A percentile compares a stretch with the other conserved stretches of the same genome.
Evolutionary conservation across 345 rosid species (phyloP).

Genomic region (Rhodomyrtus tomentosa): DNA sequence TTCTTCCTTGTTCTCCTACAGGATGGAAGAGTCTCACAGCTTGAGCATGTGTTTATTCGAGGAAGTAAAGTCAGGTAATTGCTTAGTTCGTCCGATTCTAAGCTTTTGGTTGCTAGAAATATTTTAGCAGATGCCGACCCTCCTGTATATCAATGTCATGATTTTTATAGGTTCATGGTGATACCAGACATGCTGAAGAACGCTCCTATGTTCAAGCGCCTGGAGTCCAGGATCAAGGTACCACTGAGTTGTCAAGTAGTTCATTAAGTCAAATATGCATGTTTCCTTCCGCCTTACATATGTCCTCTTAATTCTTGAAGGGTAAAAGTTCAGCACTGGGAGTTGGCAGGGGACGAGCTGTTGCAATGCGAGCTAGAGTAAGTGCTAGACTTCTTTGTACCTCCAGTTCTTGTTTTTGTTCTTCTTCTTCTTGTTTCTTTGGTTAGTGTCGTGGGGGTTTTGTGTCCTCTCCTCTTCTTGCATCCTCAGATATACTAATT

Average conservation of each 20-base stretch:
- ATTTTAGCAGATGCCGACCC: background rate
- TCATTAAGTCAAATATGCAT: background rate
- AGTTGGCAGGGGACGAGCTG: conserved; percentile 90
- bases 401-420: background rate
- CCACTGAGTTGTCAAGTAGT: background rate
- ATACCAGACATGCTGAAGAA: conserved; percentile 98
- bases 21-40: conserved; percentile 97
- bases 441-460: background rate
- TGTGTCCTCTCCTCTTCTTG: background rate
- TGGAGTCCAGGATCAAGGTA: conserved; percentile 83
- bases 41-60: conserved; percentile 93
- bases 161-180: conserved; percentile 75
- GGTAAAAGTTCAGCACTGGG: conserved; percentile 87
- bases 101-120: background rate
- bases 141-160: background rate
- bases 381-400: conserved; percentile 9
- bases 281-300: background rate
- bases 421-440: background rate
- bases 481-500: background rate
- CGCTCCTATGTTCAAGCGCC: conserved; percentile 95
- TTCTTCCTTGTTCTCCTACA: conserved; percentile 6
- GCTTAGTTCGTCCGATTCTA: background rate
- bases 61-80: conserved; percentile 97
- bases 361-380: conserved; percentile 84
- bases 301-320: conserved; percentile 26